These are phyloP conservation scores for Talaromyces ruber DNA, from an alignment of 495 filamentous ascomycete genomes.

Conservation along the genomic window DNA sequence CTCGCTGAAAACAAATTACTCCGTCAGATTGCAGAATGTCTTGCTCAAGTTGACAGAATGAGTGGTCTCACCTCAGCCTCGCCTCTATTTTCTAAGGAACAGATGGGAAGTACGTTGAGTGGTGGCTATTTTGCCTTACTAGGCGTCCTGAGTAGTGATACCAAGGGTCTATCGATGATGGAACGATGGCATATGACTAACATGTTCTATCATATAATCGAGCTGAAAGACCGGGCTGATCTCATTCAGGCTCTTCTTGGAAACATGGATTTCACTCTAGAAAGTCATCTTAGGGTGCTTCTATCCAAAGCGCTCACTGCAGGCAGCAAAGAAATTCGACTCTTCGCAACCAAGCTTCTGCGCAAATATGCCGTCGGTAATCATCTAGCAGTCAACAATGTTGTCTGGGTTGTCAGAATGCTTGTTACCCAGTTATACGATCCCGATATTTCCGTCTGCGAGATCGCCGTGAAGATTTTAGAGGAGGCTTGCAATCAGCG, in stretches of 20 bases:
- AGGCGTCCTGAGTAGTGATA: constrained; percentile 73
- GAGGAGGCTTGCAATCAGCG: constrained; percentile 95
- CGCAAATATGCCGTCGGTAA: constrained; percentile 64
- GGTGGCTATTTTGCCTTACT: constrained; percentile 92
- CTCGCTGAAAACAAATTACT: constrained; percentile 87
- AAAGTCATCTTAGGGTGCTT: constrained; percentile 84
- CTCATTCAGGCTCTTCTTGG: constrained; percentile 77
- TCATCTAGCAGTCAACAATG: constrained; percentile 32
- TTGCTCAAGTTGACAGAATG: constrained; percentile 86
- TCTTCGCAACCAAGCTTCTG: constrained; percentile 74
- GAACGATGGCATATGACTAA: constrained; percentile 96
- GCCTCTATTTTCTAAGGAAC: constrained; percentile 78
- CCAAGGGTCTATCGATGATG: constrained; percentile 78
- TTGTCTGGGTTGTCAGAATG: constrained; percentile 92
- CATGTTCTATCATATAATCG: constrained; percentile 98
- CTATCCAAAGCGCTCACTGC: constrained; percentile 88
- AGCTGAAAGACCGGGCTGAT: constrained; percentile 81
- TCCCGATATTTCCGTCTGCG: constrained; percentile 92
- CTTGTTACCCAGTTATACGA: constrained; percentile 97
- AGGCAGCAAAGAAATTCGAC: constrained; percentile 83
- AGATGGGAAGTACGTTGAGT: constrained; percentile 74
- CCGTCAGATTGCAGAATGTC: constrained; percentile 86
- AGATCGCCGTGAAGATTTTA: constrained; percentile 89
- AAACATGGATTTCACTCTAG: constrained; percentile 84
- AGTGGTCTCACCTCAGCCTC: constrained; percentile 83